Base-by-base conservation (phyloP, 108 stramenopile genomes). In the Nannochloropsis oceanica region DNA sequence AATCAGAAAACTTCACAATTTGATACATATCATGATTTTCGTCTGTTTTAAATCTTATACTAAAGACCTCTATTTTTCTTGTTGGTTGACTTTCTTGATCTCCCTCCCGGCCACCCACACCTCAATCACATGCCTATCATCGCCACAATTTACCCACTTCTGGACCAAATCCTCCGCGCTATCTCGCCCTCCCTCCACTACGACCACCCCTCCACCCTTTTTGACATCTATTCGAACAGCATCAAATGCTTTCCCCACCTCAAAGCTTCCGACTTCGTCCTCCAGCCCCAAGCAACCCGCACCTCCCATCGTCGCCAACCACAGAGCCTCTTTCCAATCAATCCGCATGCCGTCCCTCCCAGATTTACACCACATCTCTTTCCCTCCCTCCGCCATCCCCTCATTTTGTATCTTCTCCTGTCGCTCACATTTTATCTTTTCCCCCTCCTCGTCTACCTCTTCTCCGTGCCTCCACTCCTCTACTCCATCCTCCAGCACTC, bases 251-350 rank as follows among this genome's bases (percentile, higher is more conserved):
- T 85, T 92, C 43, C 91, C 92, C 0, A 90, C 86, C 14, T 26
- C 83, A 25, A 92, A 87, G 25, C 42, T 85, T 79, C 93, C 93
- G 26, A 93, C 81, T n/a, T 26, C 42, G 34, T 89, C 50, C 22
- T 90, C 81, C 24, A 93, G 44, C 42, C 87, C 89, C 79, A 92
- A 86, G 14, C 90, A 90, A 50, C 85, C 43, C 1, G 93, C 93
- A 34, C 92, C 92, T 25, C 93, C 93, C 26, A 92, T 25, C 43
- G 93, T 93, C 25, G 91, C 91, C 84, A 92, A 42, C 27, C 85
- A 91, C 43, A 92, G 92, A 11, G 92, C 93, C 50, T 91, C 88
- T 44, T 18, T 79, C 26, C 12, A 86, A 73, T 73, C 59, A n/a
- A 73, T 73, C 59, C 59, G 18, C 59, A 73, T 73, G 18, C 59